Base-by-base conservation (phyloP, 2,329 filamentous ascomycete species). In the Leptographium procerum region DNA sequence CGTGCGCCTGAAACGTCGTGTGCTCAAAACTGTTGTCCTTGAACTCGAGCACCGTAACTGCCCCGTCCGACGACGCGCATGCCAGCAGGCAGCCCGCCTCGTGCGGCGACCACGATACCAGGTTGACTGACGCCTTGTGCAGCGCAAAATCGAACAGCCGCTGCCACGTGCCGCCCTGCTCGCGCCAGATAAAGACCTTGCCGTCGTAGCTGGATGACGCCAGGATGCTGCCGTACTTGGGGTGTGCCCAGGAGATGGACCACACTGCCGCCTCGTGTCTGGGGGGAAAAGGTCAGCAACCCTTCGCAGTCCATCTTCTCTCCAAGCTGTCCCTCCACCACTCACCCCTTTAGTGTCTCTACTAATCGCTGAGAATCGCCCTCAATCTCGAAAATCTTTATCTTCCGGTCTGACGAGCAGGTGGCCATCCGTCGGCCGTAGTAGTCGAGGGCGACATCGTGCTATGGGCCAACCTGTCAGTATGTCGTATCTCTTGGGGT, bases 341-440 rank as follows among this genome's bases (percentile, higher is more conserved):
- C 77, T 68, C 81, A 95, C 90, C 92, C 92, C 76, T 95, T 96
- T 64, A 99, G 78, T 29, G 94, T 99, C 76, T 97, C 92, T 36
- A 89, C 83, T 66, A 97, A 77, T 63, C 89, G 84, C 74, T 99
- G 92, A 65, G 87, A 83, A 67, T 97, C 91, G 68, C 91, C 90
- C 69, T 97, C 92, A 58, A 99, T 87, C 75, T 99, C 94, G 70
- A 96, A 99, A 70, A 99, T 97, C 78, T 97, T 97, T 78, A 99
- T 95, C 53, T 92, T 97, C 71, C 94, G 91, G 76, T 99, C 94
- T 65, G 92, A 96, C 40, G 91, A 96, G 75, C 94, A 97, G 65
- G 94, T 99, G 63, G 94, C 94, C 66, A 99, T 84, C 69, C 92
- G 88, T 65, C 94, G 86, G 69, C 94, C 94, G 74, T 97, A 99